phyloP scores from a whole-genome alignment of 2,329 filamentous ascomycete species.

The Stagonosporopsis chrysanthemi region DNA sequence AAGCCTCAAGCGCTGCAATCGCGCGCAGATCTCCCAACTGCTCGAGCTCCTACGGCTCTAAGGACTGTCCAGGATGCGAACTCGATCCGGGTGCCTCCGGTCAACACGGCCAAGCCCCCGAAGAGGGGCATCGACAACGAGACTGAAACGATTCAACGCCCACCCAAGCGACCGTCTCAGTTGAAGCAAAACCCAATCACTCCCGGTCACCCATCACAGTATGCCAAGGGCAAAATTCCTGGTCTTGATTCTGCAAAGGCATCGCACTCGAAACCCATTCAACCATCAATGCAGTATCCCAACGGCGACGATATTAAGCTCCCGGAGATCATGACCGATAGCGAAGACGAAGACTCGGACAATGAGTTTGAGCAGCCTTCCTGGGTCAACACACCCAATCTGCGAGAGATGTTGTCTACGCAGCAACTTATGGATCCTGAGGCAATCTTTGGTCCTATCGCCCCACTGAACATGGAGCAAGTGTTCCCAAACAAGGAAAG shows the following conservation, averaged over 20 bases:
- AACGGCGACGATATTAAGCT: slow-evolving; percentile 91
- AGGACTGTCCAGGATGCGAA: slow-evolving; percentile 66
- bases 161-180: slow-evolving; percentile 49
- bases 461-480: slow-evolving; percentile 91
- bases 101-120: slow-evolving; percentile 72
- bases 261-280: slow-evolving; percentile 58
- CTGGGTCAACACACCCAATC: slow-evolving; percentile 89
- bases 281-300: slow-evolving; percentile 74
- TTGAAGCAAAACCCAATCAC: slow-evolving; percentile 56
- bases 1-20: slow-evolving; percentile 44
- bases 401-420: slow-evolving; percentile 75
- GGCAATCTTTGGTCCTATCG: slow-evolving; percentile 86
- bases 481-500: slow-evolving; percentile 82
- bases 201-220: slow-evolving; percentile 68
- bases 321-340: slow-evolving; percentile 94
- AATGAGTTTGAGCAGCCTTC: slow-evolving; percentile 72
- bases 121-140: slow-evolving; percentile 78
- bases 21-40: slow-evolving; percentile 59
- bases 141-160: slow-evolving; percentile 62
- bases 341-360: slow-evolving; percentile 80
- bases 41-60: slow-evolving; percentile 66
- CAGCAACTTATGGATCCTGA: slow-evolving; percentile 89
- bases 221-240: slow-evolving; percentile 86
- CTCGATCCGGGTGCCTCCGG: slow-evolving; percentile 61
- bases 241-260: slow-evolving; percentile 73